A percentile compares a stretch with the other conserved stretches of the same genome.
Evolutionary conservation across 441 rosid genomes (phyloP).

Genomic region (Adansonia grandidieri): DNA sequence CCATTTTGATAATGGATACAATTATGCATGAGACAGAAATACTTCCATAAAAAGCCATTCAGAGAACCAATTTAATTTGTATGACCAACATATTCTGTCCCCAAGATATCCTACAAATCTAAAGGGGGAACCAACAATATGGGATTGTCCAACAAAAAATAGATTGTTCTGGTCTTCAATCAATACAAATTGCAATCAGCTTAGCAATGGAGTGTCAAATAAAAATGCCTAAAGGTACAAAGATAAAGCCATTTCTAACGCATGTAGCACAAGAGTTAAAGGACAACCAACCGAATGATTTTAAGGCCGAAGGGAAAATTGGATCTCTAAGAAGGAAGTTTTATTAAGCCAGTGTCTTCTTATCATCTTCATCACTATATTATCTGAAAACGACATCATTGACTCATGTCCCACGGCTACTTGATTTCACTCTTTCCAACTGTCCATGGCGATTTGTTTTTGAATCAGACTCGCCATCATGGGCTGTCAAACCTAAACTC

Average conservation of each 20-base stretch:
- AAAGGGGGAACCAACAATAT: conserved; percentile 1
- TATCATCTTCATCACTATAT: conserved; percentile 20
- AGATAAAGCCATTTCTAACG: background rate
- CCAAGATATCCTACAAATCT: conserved; percentile 17
- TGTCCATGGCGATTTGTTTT: conserved; percentile 40
- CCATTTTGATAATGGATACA: background rate
- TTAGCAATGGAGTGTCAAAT: conserved; percentile 29
- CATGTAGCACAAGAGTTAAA: conserved; percentile 18
- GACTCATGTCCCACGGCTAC: conserved; percentile 25
- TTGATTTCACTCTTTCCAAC: conserved; percentile 38
- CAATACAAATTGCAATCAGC: conserved; percentile 33
- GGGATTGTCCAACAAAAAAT: conserved; percentile 30
- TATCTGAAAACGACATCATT: background rate
- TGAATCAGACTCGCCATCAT: conserved; percentile 47
- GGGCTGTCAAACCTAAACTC: conserved; percentile 70
- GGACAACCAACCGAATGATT: conserved; percentile 12
- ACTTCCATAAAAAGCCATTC: background rate
- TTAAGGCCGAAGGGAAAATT: conserved; percentile 27
- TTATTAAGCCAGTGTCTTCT: conserved; percentile 27
- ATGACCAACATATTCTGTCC: conserved; percentile 21
- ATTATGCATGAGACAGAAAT: background rate
- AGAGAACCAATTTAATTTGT: conserved; percentile 9
- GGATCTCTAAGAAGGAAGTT: conserved; percentile 25
- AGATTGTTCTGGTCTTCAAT: conserved; percentile 23
- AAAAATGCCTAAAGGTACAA: conserved; percentile 24